Base-by-base conservation (phyloP, 2,329 filamentous ascomycete species). In the Xylaria sp. region DNA sequence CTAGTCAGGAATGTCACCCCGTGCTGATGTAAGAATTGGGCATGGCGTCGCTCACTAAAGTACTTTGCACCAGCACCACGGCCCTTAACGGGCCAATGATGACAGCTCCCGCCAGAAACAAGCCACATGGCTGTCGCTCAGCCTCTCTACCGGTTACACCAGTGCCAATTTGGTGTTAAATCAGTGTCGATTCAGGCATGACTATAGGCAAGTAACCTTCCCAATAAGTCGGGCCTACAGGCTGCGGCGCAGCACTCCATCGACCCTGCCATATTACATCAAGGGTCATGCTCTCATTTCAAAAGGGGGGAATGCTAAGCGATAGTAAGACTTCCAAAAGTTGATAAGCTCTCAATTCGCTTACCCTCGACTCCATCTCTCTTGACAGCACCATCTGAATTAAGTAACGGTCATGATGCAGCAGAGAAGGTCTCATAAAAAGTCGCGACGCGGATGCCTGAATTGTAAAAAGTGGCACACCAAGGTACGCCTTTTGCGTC, bases 381-480 rank as follows among this genome's bases (percentile, higher is more conserved):
- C 48, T 67, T 18, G 20, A 58, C 51, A 49, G 48, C 23, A 20
- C 39, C 54, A 46, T 33, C 15, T 36, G 49, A 31, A 48, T 52
- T 10, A 28, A 7, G 18, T 36, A 39, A 55, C 68, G 33, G 56
- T 62, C 48, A 66, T 46, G 66, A 78, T 78, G 76, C 75, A 76
- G 52, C 75, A 79, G 64, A 72, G 78, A 61, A 71, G 77, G 67
- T 74, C 78, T 51, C 79, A 80, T 62, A 79, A 74, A 57, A 80
- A 80, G 69, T 80, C 79, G 10, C 75, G 78, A 18, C 75, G 75
- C 48, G 78, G 78, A 18, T 80, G 79, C 62, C 59, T 74, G 36
- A 78, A 79, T 49, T 80, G 79, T 66, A 80, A 80, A 59, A 76
- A 76, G 60, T 77, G 78, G 70, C 78, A 79, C 51, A 78, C 77